Conservation (phyloP, 225 moss, liverwort and hornwort genomes). For the Ulota crispa region DNA sequence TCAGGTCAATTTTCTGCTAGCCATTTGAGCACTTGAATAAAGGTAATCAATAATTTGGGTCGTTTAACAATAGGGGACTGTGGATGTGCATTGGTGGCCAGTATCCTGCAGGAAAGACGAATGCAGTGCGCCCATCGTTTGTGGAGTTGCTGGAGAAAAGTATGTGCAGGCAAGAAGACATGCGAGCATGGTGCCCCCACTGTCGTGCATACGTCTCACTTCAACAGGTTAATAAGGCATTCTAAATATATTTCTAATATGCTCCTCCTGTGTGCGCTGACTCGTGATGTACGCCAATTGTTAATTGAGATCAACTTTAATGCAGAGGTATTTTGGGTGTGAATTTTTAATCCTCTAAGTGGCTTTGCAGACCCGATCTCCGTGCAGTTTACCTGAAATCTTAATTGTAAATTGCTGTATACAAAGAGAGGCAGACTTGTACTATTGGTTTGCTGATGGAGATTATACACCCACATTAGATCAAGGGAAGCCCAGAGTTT, state of each 20-base stretch:
- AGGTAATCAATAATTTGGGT: not conserved
- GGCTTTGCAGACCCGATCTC: slow-evolving; percentile 54
- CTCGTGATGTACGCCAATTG: not conserved
- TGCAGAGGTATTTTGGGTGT: not conserved
- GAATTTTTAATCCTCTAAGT: slow-evolving; percentile 12
- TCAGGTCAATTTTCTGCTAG: slow-evolving; percentile 11
- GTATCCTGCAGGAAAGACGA: slow-evolving; percentile 63
- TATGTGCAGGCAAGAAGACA: slow-evolving; percentile 66
- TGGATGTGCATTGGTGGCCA: slow-evolving; percentile 35
- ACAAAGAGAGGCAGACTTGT: slow-evolving; percentile 64
- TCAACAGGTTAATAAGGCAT: slow-evolving; percentile 48
- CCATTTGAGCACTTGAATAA: not conserved
- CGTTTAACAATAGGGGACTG: slow-evolving; percentile 8
- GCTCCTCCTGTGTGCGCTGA: slow-evolving; percentile 3
- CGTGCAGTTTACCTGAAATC: slow-evolving; percentile 53
- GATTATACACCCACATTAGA: slow-evolving; percentile 40
- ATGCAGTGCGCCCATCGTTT: slow-evolving; percentile 53
- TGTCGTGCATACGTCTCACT: slow-evolving; percentile 69
- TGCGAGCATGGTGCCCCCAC: slow-evolving; percentile 64
- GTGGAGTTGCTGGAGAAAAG: slow-evolving; percentile 62
- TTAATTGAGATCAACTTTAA: not conserved
- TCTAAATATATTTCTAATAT: slow-evolving; percentile 7
- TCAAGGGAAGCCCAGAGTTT: slow-evolving; percentile 33
- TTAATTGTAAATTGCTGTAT: slow-evolving; percentile 64
- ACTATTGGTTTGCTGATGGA: slow-evolving; percentile 62